Conservation (phyloP, 208 protist species). For the Trypanosoma cruzi region DNA sequence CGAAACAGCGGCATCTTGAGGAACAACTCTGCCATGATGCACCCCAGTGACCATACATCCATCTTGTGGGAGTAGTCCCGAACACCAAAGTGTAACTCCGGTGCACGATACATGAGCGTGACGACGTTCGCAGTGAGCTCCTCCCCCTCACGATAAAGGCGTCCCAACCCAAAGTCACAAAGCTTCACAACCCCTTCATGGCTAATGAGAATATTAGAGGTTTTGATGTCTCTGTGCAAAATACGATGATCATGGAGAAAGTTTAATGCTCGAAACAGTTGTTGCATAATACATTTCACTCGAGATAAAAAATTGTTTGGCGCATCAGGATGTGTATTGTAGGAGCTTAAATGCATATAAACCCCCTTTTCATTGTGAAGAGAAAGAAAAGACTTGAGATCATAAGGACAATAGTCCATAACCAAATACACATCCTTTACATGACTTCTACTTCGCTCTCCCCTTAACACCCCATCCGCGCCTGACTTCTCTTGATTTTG, state of each 20-base stretch:
- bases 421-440: conserved; percentile 77
- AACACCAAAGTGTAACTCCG: conserved; percentile 92
- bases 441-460: conserved; percentile 21
- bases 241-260: conserved; percentile 88
- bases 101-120: conserved; percentile 96
- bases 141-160: conserved; percentile 84
- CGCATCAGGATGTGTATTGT: conserved; percentile 62
- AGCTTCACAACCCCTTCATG: conserved; percentile 70
- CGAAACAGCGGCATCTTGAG: conserved; percentile 97
- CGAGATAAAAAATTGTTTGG: conserved; percentile 54
- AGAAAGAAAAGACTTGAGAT: conserved; percentile 76
- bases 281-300: conserved; percentile 78
- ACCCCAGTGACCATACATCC: conserved; percentile 96
- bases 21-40: conserved; percentile 98
- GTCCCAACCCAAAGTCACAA: conserved; percentile 91
- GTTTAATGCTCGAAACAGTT: conserved; percentile 65
- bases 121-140: conserved; percentile 86
- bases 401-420: conserved; percentile 83
- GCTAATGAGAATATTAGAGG: conserved; percentile 86
- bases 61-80: conserved; percentile 91
- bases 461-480: background rate
- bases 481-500: conserved; percentile 8
- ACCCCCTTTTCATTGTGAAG: conserved; percentile 32
- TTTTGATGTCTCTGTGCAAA: conserved; percentile 90
- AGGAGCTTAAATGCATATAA: conserved; percentile 62